These are phyloP conservation scores for Macaranga tanarius DNA, from an alignment of 441 rosid genomes.

Conservation along the genomic window DNA sequence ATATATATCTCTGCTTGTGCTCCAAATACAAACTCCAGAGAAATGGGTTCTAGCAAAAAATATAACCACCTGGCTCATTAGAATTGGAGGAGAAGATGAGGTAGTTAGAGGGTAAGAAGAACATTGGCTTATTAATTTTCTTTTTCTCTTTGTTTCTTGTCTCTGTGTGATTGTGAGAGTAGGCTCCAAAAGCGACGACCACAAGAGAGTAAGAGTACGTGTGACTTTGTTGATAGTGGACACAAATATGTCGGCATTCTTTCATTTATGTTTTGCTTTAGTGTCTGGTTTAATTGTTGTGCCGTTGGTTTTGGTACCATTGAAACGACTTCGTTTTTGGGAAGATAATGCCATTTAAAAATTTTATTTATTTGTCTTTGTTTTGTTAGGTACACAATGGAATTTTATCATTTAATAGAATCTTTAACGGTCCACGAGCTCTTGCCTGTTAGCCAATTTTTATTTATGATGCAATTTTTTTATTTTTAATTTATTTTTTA, in stretches of 20 bases:
- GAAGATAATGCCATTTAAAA: neutral
- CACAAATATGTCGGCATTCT: constrained; percentile 20
- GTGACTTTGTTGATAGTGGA: neutral
- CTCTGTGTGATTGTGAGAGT: constrained; percentile 1
- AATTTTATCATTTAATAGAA: too few relatives aligned
- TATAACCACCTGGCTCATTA: neutral
- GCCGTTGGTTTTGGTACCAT: too few relatives aligned
- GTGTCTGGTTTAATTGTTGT: neutral
- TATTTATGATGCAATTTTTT: too few relatives aligned
- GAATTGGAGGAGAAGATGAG: constrained; percentile 1
- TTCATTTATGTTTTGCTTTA: neutral
- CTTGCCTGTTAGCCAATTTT: too few relatives aligned
- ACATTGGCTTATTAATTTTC: too few relatives aligned
- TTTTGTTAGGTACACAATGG: too few relatives aligned
- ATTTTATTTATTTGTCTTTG: too few relatives aligned
- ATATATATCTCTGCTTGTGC: neutral
- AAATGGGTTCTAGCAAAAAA: neutral
- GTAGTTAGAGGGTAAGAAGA: constrained; percentile 13
- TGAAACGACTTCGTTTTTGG: neutral
- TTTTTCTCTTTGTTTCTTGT: neutral
- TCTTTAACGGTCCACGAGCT: too few relatives aligned
- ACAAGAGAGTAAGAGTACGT: neutral
- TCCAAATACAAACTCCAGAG: neutral
- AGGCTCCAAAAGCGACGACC: neutral
- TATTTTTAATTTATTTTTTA: too few relatives aligned